Evolutionary conservation across 352 stramenopile genomes (phyloP).

Genomic region (Phytopythium ostracodes): DNA sequence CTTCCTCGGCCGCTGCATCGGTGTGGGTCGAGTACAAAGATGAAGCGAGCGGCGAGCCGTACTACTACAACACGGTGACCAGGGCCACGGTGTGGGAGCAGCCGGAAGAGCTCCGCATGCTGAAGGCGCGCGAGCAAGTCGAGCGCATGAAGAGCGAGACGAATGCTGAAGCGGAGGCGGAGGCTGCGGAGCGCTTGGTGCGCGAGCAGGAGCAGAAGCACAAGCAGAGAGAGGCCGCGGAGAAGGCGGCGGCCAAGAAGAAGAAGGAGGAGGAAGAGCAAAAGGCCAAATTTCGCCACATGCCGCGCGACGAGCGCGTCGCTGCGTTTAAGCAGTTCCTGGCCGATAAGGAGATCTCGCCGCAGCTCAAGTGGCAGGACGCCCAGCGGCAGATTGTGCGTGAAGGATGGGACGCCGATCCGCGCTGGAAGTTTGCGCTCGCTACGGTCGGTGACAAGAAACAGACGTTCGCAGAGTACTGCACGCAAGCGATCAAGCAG

Average conservation of each 20-base stretch:
- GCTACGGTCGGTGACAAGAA: constrained; percentile 77
- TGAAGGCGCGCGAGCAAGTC: constrained; percentile 65
- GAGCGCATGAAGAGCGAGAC: constrained; percentile 51
- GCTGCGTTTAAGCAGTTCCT: constrained; percentile 70
- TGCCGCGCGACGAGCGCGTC: constrained; percentile 51
- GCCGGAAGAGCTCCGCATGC: constrained; percentile 72
- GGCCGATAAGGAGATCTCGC: constrained; percentile 58
- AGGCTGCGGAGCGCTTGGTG: constrained; percentile 26
- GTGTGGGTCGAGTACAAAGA: constrained; percentile 84
- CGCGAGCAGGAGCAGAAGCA: constrained; percentile 18
- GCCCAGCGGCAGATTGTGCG: constrained; percentile 57
- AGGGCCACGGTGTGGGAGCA: constrained; percentile 81
- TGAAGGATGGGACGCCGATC: constrained; percentile 49
- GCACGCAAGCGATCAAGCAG: constrained; percentile 65
- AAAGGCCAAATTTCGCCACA: constrained; percentile 35
- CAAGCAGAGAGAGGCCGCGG: constrained; percentile 12
- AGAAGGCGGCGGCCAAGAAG: constrained; percentile 19
- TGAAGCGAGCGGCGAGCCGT: constrained; percentile 54
- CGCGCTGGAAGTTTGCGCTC: constrained; percentile 64
- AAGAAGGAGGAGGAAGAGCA: constrained; percentile 42
- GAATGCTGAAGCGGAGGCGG: constrained; percentile 22
- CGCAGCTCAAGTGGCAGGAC: constrained; percentile 74
- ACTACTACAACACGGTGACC: constrained; percentile 79
- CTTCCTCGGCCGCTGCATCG: not conserved
- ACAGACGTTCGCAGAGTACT: constrained; percentile 80